These are phyloP conservation scores for Sanguinoderma infundibulare DNA, from an alignment of 1,284 basidiomycete species.

Conservation along the genomic window DNA sequence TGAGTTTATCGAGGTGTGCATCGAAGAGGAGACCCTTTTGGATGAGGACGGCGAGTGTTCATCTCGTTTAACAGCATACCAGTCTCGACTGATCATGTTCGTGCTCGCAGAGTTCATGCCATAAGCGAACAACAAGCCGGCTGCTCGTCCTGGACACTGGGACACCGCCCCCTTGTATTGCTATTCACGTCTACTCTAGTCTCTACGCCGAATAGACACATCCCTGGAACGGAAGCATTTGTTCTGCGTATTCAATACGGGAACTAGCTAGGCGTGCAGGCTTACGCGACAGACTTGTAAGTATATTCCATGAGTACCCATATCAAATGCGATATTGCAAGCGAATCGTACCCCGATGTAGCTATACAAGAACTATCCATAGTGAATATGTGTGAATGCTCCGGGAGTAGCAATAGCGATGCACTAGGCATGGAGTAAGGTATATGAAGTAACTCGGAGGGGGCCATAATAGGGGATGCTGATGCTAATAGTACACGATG, in stretches of 20 bases:
- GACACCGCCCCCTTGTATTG: too few species aligned
- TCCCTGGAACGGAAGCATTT: too few species aligned
- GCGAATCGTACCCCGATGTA: background rate
- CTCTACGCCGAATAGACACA: too few species aligned
- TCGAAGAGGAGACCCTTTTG: slow-evolving; percentile 80
- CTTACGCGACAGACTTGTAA: background rate
- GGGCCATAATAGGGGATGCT: background rate
- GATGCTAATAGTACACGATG: background rate
- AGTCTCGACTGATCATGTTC: slow-evolving; percentile 32
- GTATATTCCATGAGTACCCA: too few species aligned
- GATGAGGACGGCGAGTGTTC: slow-evolving; percentile 72
- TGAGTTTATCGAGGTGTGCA: slow-evolving; percentile 76
- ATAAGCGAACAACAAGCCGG: background rate
- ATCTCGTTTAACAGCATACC: background rate
- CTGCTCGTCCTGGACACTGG: background rate
- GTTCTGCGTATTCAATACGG: too few species aligned
- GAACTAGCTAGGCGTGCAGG: too few species aligned
- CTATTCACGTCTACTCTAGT: too few species aligned
- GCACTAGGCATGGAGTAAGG: too few species aligned
- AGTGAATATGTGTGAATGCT: too few species aligned
- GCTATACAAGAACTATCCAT: background rate
- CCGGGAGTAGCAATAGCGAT: too few species aligned
- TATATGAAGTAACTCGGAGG: too few species aligned
- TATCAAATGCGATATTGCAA: background rate
- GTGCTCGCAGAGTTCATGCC: slow-evolving; percentile 11